phyloP scores from a whole-genome alignment of 257 asterid genomes.

The Ajuga chamaepitys region DNA sequence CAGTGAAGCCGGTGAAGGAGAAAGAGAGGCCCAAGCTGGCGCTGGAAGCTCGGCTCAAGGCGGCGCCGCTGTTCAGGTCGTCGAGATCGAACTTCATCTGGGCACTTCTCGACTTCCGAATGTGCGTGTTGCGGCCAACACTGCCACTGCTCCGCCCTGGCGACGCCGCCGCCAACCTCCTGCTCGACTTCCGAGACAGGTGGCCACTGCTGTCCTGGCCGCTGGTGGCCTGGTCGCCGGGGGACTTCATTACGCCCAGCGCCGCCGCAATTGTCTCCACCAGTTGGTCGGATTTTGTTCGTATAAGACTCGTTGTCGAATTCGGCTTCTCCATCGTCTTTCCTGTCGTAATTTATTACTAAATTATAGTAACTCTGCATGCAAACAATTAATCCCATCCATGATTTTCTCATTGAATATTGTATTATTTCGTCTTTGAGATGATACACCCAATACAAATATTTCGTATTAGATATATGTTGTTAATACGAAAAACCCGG shows the following conservation, averaged over 20 bases:
- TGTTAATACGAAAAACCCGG: too few species aligned
- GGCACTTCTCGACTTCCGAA: slow-evolving; percentile 84
- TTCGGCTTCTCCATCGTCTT: slow-evolving; percentile 38
- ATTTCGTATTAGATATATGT: too few species aligned
- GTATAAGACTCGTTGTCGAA: slow-evolving; percentile 35
- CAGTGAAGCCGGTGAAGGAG: slow-evolving; percentile 81
- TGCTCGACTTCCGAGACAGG: slow-evolving; percentile 66
- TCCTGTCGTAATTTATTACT: neutral
- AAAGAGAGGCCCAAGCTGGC: slow-evolving; percentile 91
- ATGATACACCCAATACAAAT: too few species aligned
- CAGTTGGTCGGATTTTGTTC: slow-evolving; percentile 88
- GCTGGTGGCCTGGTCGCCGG: slow-evolving; percentile 16
- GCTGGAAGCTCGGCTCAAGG: slow-evolving; percentile 91
- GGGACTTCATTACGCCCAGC: slow-evolving; percentile 47
- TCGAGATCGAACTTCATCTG: slow-evolving; percentile 81
- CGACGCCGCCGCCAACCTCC: slow-evolving; percentile 43
- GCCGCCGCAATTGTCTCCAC: slow-evolving; percentile 73
- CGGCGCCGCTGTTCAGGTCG: slow-evolving; percentile 86
- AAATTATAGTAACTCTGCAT: neutral
- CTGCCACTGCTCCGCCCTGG: slow-evolving; percentile 53
- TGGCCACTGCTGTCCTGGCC: slow-evolving; percentile 22
- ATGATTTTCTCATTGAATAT: neutral
- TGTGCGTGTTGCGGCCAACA: slow-evolving; percentile 43
- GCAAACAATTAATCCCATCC: neutral
- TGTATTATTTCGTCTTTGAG: too few species aligned